A percentile compares a stretch with the other conserved stretches of the same genome.
phyloP scores from a whole-genome alignment of 148 eudicot genomes.

The Heliamphora exappendiculata region DNA sequence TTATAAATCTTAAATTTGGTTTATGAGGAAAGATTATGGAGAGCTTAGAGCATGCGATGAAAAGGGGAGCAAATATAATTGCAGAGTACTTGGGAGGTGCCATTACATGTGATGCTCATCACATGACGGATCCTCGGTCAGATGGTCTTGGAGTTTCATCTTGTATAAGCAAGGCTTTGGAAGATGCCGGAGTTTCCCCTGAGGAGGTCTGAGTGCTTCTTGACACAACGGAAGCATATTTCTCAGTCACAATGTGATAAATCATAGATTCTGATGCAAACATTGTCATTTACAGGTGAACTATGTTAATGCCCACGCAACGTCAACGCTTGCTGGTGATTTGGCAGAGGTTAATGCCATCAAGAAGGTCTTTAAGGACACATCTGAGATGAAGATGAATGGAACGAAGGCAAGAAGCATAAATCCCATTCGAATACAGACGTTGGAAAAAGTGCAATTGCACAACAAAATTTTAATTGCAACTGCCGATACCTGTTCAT shows the following conservation, averaged over 20 bases:
- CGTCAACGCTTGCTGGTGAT: conserved; percentile 48
- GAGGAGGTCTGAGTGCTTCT: conserved; percentile 34
- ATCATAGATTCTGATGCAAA: background rate
- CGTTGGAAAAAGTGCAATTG: no score
- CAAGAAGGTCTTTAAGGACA: conserved; percentile 45
- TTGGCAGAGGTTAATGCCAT: conserved; percentile 55
- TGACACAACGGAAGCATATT: background rate
- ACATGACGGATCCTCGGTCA: conserved; percentile 52
- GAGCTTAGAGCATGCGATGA: conserved; percentile 48
- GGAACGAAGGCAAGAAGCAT: conserved; percentile 40
- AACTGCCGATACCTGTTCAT: no score
- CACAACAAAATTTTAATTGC: no score
- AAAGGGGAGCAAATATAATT: conserved; percentile 53
- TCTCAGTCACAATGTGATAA: background rate
- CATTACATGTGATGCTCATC: conserved; percentile 55
- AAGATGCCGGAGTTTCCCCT: conserved; percentile 43
- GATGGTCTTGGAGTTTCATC: conserved; percentile 57
- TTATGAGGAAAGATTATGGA: conserved; percentile 35
- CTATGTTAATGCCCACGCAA: conserved; percentile 54
- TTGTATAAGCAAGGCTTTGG: conserved; percentile 38
- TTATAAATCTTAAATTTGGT: background rate
- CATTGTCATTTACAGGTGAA: conserved; percentile 30
- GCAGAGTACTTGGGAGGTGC: conserved; percentile 65
- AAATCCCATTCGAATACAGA: no score
- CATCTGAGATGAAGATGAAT: conserved; percentile 55